These are phyloP conservation scores for Salix koriyanagi DNA, from an alignment of 345 rosid species.

Conservation along the genomic window DNA sequence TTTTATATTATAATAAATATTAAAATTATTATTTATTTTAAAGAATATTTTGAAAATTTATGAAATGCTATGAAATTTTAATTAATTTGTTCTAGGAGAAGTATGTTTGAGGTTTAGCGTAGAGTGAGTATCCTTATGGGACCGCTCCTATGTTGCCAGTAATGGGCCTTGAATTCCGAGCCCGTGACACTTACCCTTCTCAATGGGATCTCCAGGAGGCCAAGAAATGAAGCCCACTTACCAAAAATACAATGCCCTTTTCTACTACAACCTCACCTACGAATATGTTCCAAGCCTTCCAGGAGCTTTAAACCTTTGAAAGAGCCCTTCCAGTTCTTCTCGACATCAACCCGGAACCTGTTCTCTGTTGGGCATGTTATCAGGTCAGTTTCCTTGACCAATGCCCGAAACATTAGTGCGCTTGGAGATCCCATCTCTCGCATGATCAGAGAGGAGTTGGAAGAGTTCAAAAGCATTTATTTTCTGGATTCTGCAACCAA, in stretches of 20 bases:
- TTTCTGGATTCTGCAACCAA: too few relatives aligned
- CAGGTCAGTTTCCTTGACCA: conserved; percentile 43
- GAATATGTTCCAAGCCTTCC: conserved; percentile 44
- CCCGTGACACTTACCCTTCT: conserved; percentile 1
- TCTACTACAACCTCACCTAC: conserved; percentile 33
- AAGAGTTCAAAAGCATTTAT: neutral
- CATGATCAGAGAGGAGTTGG: neutral
- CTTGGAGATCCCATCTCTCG: conserved; percentile 66
- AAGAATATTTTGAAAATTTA: too few relatives aligned
- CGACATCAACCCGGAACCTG: conserved; percentile 49
- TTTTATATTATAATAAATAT: too few relatives aligned
- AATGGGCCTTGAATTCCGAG: too few relatives aligned
- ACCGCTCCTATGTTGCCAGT: too few relatives aligned
- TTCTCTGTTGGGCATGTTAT: conserved; percentile 54
- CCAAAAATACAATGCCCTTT: conserved; percentile 62
- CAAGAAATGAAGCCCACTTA: conserved; percentile 69
- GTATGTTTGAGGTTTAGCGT: too few relatives aligned
- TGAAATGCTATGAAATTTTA: too few relatives aligned
- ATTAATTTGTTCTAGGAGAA: too few relatives aligned
- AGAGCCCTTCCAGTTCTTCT: conserved; percentile 63
- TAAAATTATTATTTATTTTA: too few relatives aligned
- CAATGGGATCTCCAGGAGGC: conserved; percentile 57
- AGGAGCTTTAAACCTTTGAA: conserved; percentile 53
- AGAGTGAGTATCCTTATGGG: too few relatives aligned
- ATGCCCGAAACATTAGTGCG: conserved; percentile 55